Evolutionary conservation across 164 flowering plant genomes (phyloP).

Genomic region (Cinnamomum chago): DNA sequence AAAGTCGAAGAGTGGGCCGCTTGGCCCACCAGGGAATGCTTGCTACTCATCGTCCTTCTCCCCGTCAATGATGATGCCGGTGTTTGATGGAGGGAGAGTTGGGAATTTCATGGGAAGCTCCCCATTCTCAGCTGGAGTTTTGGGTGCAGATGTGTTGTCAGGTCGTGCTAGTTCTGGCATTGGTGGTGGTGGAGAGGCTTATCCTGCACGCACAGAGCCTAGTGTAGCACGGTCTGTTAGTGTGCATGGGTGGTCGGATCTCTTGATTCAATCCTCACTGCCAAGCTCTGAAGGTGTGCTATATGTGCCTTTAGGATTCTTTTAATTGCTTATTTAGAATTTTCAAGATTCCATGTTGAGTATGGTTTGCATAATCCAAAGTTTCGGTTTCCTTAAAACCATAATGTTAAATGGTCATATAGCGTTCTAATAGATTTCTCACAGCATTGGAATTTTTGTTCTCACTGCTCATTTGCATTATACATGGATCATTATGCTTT

Average conservation of each 20-base stretch:
- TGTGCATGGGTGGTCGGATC: conserved; percentile 82
- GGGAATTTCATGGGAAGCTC: conserved; percentile 41
- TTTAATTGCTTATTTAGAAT: no score
- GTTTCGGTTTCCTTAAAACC: neutral
- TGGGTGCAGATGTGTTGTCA: conserved; percentile 34
- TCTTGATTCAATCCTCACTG: conserved; percentile 31
- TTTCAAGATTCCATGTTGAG: no score
- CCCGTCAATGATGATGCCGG: conserved; percentile 37
- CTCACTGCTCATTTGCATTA: neutral
- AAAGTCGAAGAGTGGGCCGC: conserved; percentile 88
- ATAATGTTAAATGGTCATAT: no score
- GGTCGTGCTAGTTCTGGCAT: neutral
- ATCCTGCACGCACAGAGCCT: conserved; percentile 38
- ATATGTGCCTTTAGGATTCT: neutral
- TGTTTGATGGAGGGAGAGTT: conserved; percentile 39
- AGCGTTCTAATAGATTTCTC: neutral
- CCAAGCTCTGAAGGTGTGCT: conserved; percentile 20
- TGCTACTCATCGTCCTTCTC: conserved; percentile 39
- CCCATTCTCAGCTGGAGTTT: conserved; percentile 60
- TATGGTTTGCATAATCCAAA: neutral
- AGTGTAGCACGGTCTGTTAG: conserved; percentile 81
- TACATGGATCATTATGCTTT: neutral
- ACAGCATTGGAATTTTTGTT: neutral
- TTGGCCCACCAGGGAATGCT: conserved; percentile 72
- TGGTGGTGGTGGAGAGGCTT: conserved; percentile 21